Evolutionary conservation across 1,284 basidiomycete genomes (phyloP), one percentile per base, ranked within the genome.

Genomic region (Cutaneotrichosporon dermatis): DNA sequence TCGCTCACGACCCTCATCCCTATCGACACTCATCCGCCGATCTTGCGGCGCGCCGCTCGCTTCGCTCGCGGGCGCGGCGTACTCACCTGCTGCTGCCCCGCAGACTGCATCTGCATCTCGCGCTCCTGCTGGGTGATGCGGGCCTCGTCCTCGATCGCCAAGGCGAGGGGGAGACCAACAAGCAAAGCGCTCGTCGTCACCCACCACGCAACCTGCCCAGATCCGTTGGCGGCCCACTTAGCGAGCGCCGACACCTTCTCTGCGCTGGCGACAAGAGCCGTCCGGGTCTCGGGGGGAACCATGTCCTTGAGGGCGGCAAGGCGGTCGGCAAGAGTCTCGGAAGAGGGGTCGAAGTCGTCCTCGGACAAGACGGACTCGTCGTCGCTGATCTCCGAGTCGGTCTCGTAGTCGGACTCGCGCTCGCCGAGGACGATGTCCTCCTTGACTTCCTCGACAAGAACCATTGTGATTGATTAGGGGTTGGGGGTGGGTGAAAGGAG

Each of bases 131-230:
- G 87, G 5, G 93, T 88, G 61, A 96, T 85, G 79, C 92, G 92
- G 54, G 89, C 88, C 81, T 99, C 95, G 79, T 96, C 95, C 79
- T 99, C 95, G 65, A 98, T 83, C 58, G 88, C 89, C 66, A 99
- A 83, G 2, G 93, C 92, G 66, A 97, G 83, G 35, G 95, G 95
- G 52, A 99, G 83, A 6, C 91, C 96, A 53, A 99, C 88, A 60
- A 99, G 85, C 52, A 99, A 82, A 1, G 93, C 92, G 51, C 88
- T 92, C 13, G 95, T 99, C 59, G 92, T 95, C 73, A 95, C 82
- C 65, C 97, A 85, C 95, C 95, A 99, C 55, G 92, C 89, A 71
- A 94, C 79, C 74, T 89, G 92, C 15, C 96, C 95, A 34, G 87
- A 83, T 7, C 85, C 82, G 51, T 83, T 82, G 33, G 70, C 61